Conservation (phyloP, 129 eudicot genomes). For the Lactuca saligna region DNA sequence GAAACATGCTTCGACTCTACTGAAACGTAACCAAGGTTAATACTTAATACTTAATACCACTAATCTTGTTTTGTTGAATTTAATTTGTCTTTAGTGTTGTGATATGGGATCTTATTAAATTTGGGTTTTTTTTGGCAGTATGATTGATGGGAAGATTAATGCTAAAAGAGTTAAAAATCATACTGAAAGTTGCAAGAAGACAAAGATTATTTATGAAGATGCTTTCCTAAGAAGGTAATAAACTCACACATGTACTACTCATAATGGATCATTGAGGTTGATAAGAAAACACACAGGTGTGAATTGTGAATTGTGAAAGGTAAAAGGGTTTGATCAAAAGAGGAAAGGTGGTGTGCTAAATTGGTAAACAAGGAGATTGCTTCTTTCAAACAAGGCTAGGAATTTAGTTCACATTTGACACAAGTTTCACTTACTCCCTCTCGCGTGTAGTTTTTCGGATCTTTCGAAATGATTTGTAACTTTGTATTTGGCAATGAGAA, state of each 20-base stretch:
- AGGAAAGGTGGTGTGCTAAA: slow-evolving; percentile 13
- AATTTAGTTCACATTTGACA: not conserved
- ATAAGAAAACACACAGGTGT: slow-evolving; percentile 16
- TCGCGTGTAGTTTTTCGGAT: slow-evolving; percentile 5
- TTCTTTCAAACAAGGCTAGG: slow-evolving; percentile 4
- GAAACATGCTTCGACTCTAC: slow-evolving; percentile 50
- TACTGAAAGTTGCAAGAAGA: not conserved
- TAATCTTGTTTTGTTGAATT: not conserved
- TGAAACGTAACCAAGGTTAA: slow-evolving; percentile 15
- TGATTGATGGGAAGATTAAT: not conserved
- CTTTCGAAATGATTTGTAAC: slow-evolving; percentile 10
- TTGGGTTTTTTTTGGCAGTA: not conserved
- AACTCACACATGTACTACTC: slow-evolving; percentile 5
- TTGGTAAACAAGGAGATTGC: slow-evolving; percentile 16
- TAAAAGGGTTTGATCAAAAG: slow-evolving; percentile 13
- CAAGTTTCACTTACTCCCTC: slow-evolving; percentile 15
- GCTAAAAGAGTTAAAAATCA: not conserved
- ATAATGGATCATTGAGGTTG: slow-evolving; percentile 5
- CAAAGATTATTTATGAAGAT: slow-evolving; percentile 14
- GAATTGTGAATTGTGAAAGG: slow-evolving; percentile 3
- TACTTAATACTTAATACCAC: not conserved
- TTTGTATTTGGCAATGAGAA: slow-evolving; percentile 9
- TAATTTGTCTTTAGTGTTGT: slow-evolving; percentile 1
- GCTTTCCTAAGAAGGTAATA: not conserved
- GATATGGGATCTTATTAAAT: not conserved